Evolutionary conservation across 2,329 filamentous ascomycete genomes (phyloP).

Genomic region (Neofusicoccum cordaticola): DNA sequence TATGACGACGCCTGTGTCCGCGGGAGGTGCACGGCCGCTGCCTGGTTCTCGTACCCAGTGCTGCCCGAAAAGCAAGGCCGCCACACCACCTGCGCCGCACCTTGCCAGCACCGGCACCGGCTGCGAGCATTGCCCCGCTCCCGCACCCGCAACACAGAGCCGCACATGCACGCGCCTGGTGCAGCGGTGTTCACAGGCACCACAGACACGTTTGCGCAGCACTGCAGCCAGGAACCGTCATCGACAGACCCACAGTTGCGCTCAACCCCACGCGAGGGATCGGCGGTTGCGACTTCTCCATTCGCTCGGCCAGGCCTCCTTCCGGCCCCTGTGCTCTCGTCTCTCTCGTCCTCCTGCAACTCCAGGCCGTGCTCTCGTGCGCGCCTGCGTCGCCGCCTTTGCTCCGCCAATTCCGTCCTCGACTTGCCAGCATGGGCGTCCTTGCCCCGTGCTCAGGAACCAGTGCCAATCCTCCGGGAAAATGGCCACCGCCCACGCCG

Average conservation of each 20-base stretch:
- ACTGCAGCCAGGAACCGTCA: neutral
- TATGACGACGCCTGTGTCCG: neutral
- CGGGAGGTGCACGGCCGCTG: neutral
- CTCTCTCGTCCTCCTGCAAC: neutral
- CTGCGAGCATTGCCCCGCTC: too few relatives aligned
- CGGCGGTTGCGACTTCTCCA: neutral
- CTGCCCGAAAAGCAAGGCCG: neutral
- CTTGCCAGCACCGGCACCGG: neutral
- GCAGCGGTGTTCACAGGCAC: neutral
- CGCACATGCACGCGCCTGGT: neutral
- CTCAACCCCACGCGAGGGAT: neutral
- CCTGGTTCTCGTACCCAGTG: neutral
- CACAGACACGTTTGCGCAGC: neutral
- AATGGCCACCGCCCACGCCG: conserved; percentile 7
- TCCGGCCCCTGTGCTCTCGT: neutral
- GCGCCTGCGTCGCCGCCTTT: neutral
- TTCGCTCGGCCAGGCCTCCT: neutral
- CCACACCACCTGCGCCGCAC: neutral
- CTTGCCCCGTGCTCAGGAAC: conserved; percentile 16
- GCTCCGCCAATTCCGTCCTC: neutral
- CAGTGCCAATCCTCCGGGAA: conserved; percentile 10
- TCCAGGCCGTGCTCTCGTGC: neutral
- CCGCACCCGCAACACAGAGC: neutral
- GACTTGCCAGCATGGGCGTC: neutral
- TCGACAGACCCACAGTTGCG: neutral